Evolutionary conservation across 2,329 filamentous ascomycete species (phyloP).

Genomic region (Dothiorella sarmentorum): DNA sequence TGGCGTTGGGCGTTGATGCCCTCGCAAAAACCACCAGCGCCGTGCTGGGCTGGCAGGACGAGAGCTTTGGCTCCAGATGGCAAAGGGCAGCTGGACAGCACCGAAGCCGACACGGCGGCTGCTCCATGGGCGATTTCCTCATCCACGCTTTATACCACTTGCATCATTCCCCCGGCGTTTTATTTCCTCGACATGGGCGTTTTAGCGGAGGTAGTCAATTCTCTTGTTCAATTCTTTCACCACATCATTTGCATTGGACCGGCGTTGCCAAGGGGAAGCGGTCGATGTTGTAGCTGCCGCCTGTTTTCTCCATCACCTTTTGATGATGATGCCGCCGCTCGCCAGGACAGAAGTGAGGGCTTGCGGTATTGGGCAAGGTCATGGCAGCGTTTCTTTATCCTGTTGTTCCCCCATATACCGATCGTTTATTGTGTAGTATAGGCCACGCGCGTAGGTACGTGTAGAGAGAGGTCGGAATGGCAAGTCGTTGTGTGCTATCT

Average conservation of each 20-base stretch:
- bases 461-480: constrained; percentile 13
- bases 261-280: constrained; percentile 9
- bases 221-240: constrained; percentile 7
- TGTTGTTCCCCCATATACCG: constrained; percentile 2
- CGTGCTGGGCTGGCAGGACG: neutral
- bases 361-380: no score
- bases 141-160: constrained; percentile 18
- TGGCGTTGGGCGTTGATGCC: constrained; percentile 3
- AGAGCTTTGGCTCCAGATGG: neutral
- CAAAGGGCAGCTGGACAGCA: constrained; percentile 3
- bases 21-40: neutral
- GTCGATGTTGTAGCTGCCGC: neutral
- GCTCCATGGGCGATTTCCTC: constrained; percentile 18
- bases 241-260: constrained; percentile 9
- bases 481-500: neutral
- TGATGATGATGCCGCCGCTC: neutral
- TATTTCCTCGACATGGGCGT: constrained; percentile 10
- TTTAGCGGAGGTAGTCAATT: constrained; percentile 10
- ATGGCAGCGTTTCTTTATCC: neutral
- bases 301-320: neutral
- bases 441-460: constrained; percentile 8
- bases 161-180: constrained; percentile 17
- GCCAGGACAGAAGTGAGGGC: neutral
- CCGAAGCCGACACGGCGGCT: constrained; percentile 10
- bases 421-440: constrained; percentile 20